Evolutionary conservation across 2,329 filamentous ascomycete genomes (phyloP), one percentile per base, ranked within the genome.

Genomic region (Fusarium clavum): DNA sequence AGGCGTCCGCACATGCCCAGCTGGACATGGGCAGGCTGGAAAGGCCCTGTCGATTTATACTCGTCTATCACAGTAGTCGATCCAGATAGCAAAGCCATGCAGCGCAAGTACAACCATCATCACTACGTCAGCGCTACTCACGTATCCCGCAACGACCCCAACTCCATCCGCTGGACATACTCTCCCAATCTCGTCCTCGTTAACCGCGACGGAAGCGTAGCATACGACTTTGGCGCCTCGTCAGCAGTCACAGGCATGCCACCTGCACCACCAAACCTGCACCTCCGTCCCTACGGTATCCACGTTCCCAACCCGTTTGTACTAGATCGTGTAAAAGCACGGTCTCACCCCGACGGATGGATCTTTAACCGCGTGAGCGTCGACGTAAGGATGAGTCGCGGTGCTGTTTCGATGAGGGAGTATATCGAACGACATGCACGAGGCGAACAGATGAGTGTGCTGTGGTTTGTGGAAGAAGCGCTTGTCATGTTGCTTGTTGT

Each of bases 21-120:
- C 61, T 80, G 79, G 79, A 78, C 78, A 3, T 80, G 79, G 79
- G 78, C 78, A 4, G 79, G 79, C 3, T 80, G 79, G 79, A 71
- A 74, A 20, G 79, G 79, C 16, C 68, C 76, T 8, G 79, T 80
- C 14, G 78, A 79, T 30, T 66, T 80, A 45, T 73, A 76, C 62
- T 80, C 78, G 8, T 78, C 77, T 13, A 75, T 80, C 25, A 69
- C 73, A 4, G 73, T 80, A n/a, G 71, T 74, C 8, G 78, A 79
- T 29, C 70, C 76, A 3, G 76, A 77, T 20, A 75, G 67, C 41
- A 77, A 72, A 30, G 46, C 64, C 25, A 69, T 74, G 38, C 71
- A 74, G 22, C 76, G 76, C 51, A 80, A 79, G 66, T 66, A 77
- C 12, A 73, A 79, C 25, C 77, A 76, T 51, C 78, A 79, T 30